Evolutionary conservation across 192 early-diverging fungal genomes (phyloP), one percentile per base, ranked within the genome.

Genomic region (Umbelopsis isabellina): DNA sequence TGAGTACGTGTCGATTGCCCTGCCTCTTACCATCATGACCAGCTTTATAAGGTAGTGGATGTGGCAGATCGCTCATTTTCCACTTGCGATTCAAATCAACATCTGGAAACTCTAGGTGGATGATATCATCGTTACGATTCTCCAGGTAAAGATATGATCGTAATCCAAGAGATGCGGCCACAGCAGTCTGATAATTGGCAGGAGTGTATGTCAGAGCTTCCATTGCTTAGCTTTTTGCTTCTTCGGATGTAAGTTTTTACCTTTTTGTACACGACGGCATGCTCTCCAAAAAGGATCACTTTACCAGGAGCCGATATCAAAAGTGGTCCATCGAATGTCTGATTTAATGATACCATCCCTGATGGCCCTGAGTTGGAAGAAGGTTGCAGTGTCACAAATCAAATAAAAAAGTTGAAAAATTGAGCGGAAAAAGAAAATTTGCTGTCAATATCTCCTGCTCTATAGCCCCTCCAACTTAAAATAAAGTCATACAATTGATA

Each of bases 251-350:
- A 51, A 4, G 16, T 58, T 9, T 53, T 47, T 73, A 88, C 90
- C 84, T 94, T 93, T 69, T 90, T 88, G 68, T 99, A 95, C 45
- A 99, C 97, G 2, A 97, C 97, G 3, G 95, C 93, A 65, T 99
- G 97, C 76, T 99, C 97, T 61, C 97, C 97, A 88, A 99, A 98
- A 48, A 98, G 76, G 69, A 99, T 99, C 72, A 94, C 90, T 73
- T 99, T 99, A 67, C 93, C 97, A n/a, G 97, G 97, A 18, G 97
- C 94, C 37, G 90, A 93, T 27, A 91, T 83, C 51, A 91, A 53
- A 46, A 90, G 84, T 27, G 83, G 66, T 47, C 27, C 66, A 67
- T 47, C 48, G n/a, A 44, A 55, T 44, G 65, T 18, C 16, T 18
- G 33, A 44, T 35, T 46, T 6, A 35, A 13, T 18, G 69, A 22